A percentile compares a stretch with the other conserved stretches of the same genome.
These are phyloP conservation scores for Pulveroboletus sp. DNA, from an alignment of 768 basidiomycete species.

Conservation along the genomic window DNA sequence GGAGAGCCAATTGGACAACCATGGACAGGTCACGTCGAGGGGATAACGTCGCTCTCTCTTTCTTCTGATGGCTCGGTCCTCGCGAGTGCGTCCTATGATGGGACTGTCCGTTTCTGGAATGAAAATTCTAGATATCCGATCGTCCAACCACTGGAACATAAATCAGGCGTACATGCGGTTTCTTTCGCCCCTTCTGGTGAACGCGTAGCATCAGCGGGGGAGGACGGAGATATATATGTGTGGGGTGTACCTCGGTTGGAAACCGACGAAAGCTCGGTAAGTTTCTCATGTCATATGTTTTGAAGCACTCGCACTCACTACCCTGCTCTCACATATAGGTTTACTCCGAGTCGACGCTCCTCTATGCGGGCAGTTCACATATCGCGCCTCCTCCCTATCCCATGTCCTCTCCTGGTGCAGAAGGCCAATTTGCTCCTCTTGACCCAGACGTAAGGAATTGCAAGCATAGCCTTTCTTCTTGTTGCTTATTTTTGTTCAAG, in stretches of 20 bases:
- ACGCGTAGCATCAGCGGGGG: not conserved
- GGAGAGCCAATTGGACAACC: no score
- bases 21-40: no score
- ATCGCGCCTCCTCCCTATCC: no score
- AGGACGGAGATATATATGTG: not conserved
- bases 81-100: not conserved
- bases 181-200: not conserved
- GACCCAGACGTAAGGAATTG: no score
- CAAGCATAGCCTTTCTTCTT: no score
- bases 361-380: not conserved
- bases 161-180: not conserved
- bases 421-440: no score
- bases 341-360: not conserved
- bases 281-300: no score
- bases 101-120: not conserved
- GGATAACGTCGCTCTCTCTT: no score
- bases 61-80: not conserved
- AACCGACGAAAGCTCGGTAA: no score
- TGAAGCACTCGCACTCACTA: not conserved
- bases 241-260: no score
- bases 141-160: not conserved
- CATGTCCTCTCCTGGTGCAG: no score
- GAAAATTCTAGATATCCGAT: not conserved
- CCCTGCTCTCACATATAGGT: not conserved
- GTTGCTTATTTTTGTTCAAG: no score